These are phyloP conservation scores for Ophiostoma tasmaniense DNA, from an alignment of 2,329 filamentous ascomycete species.

Conservation along the genomic window DNA sequence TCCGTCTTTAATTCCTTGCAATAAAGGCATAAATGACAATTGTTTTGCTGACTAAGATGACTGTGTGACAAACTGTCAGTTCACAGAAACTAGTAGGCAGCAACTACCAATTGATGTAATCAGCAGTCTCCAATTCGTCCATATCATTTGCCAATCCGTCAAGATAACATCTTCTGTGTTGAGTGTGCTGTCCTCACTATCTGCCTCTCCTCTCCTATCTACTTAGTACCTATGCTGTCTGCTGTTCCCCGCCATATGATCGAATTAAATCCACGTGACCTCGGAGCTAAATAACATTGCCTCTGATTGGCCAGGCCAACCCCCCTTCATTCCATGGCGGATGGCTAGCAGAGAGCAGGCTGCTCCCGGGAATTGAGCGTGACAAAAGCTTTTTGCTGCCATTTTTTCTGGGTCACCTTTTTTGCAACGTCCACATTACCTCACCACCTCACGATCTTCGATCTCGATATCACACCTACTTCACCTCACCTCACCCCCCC, in stretches of 20 bases:
- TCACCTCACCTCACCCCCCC: not conserved
- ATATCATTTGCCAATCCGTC: slow-evolving; percentile 17
- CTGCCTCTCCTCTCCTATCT: not conserved
- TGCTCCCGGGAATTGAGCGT: slow-evolving; percentile 16
- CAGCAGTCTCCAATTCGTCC: slow-evolving; percentile 1
- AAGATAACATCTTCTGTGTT: not conserved
- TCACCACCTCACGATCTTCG: not conserved
- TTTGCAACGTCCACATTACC: not conserved
- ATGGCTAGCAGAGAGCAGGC: not conserved
- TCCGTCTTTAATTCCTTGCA: not conserved
- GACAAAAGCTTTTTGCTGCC: slow-evolving; percentile 12
- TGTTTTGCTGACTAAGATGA: not conserved
- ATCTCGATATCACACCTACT: not conserved
- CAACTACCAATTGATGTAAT: not conserved
- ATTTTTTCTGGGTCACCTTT: slow-evolving; percentile 6
- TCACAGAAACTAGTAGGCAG: not conserved
- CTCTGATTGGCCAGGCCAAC: slow-evolving; percentile 15
- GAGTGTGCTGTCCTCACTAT: not conserved
- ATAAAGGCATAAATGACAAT: not conserved
- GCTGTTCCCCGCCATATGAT: not conserved
- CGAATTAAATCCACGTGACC: not conserved
- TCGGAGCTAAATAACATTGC: slow-evolving; percentile 20
- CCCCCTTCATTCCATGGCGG: not conserved
- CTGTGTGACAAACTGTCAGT: not conserved
- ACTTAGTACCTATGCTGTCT: not conserved